Percentiles rank a stretch among this genome's conserved stretches.
These are phyloP conservation scores for Grigorovia transvaalensis DNA, from an alignment of 805 yeast species.

Conservation along the genomic window DNA sequence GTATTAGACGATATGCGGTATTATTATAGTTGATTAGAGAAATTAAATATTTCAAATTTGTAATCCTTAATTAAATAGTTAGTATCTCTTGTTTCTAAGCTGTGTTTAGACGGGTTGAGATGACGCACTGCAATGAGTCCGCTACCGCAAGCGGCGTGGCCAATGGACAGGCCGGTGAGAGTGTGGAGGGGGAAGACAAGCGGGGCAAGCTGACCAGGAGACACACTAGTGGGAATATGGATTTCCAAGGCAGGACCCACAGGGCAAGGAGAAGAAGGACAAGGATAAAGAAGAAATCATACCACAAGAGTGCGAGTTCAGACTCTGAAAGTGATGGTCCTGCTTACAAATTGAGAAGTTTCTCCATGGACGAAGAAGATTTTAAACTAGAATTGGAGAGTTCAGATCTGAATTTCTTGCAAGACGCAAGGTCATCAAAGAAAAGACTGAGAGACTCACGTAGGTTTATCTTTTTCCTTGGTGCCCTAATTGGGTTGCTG, in stretches of 20 bases:
- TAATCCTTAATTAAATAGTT: not conserved
- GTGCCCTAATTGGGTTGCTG: constrained; percentile 60
- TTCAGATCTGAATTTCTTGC: not conserved
- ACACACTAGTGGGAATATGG: not conserved
- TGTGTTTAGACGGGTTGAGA: not conserved
- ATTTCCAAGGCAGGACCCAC: not conserved
- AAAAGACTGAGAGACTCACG: constrained; percentile 36
- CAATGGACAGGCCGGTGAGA: not conserved
- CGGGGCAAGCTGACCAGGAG: not conserved
- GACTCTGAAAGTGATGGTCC: not conserved
- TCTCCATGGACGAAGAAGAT: not conserved
- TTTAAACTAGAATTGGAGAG: not conserved
- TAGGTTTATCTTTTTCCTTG: constrained; percentile 53
- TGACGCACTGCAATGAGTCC: not conserved
- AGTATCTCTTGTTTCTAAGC: not conserved
- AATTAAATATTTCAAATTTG: not conserved
- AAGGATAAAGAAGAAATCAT: not conserved
- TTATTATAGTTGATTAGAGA: not conserved
- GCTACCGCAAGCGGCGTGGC: not conserved
- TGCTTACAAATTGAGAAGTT: not conserved
- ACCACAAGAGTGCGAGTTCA: not conserved
- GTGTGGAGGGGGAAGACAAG: not conserved
- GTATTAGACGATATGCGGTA: no score
- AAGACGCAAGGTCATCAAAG: not conserved
- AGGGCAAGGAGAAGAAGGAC: not conserved